Evolutionary conservation across 1,284 basidiomycete genomes (phyloP), one percentile per base, ranked within the genome.

Genomic region (Pseudozyma sp.): DNA sequence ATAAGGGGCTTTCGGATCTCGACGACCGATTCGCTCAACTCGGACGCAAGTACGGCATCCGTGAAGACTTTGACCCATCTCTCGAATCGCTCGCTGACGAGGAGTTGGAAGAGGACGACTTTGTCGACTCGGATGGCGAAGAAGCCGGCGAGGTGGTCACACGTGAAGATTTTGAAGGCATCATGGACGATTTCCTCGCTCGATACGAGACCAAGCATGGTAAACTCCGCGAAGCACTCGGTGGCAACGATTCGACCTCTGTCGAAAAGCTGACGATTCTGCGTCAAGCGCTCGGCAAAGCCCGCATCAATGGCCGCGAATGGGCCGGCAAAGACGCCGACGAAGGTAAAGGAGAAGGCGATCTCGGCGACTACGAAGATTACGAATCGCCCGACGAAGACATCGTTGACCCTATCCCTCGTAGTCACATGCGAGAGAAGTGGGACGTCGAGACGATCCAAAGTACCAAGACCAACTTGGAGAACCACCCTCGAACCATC

Each of bases 11-110:
- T 39, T 90, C 92, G 49, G 91, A 91, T 6, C 88, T 99, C 34
- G 97, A 99, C 82, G 94, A 97, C 78, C 90, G 91, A 12, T 99
- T 99, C 81, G 95, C 98, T 79, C 90, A 93, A 88, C 94, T 94
- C 76, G 76, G 89, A 81, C 47, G 59, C 42, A 72, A 73, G 13
- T 75, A 74, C 56, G 76, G 64, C 14, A 68, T 75, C 31, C 62
- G 69, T 21, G 55, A 75, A 52, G 3, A 88, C 89, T 34, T 85
- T 88, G 16, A 83, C 21, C 92, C 94, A 83, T 89, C 90, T 69
- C 88, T 91, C 73, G 89, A 90, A 70, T 91, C 92, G 50, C 90
- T 91, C 75, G 90, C 89, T 79, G 55, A 58, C 39, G 19, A 45
- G 13, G 42, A 44, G 74, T 90, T 89, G 8, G 57, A 59, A 7